Evolutionary conservation across 495 filamentous ascomycete genomes (phyloP), one percentile per base, ranked within the genome.

Genomic region (Hypoxylon rickii): DNA sequence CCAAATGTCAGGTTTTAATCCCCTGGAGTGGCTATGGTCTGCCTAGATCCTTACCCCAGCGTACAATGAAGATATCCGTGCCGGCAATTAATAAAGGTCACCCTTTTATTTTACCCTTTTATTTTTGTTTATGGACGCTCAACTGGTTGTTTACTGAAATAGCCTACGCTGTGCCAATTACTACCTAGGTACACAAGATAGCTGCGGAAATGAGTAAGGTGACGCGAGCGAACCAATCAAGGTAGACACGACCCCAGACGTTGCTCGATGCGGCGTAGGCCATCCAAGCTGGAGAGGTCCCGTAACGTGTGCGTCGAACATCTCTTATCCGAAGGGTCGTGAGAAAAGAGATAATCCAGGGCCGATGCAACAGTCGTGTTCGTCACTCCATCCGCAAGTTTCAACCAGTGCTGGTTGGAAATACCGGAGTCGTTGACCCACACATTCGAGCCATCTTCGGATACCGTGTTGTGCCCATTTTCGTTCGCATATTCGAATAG

Each of bases 341-440:
- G 42, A 29, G 58, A 42, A n/a, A 44, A 62, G 11, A 62, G 51
- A 3, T 16, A 13, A 12, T 19, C 44, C 8, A 62, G 19, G 11
- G 52, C 3, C 43, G 6, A 13, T 8, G 58, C 41, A 36, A 62
- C 36, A 18, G 34, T 62, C 16, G 37, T 47, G 29, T 62, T 62
- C 15, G 58, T 48, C 20, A 62, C 52, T 4, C 58, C 58, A 17
- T 57, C 55, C 39, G 51, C 65, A 13, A 75, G 50, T 33, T 37
- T 58, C 51, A 76, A 20, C 49, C 67, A 75, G 24, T 64, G 54
- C 55, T 74, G 74, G 22, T 67, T 67, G 19, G 39, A 53, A 11
- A 65, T 44, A 11, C 16, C 7, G 3, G 62, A 42, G 13, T 73
- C 70, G 19, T 63, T 65, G 5, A 75, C 53, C 73, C 72, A 76